These are phyloP conservation scores for Trichoderma polysporum DNA, from an alignment of 2,329 filamentous ascomycete genomes.

Conservation along the genomic window DNA sequence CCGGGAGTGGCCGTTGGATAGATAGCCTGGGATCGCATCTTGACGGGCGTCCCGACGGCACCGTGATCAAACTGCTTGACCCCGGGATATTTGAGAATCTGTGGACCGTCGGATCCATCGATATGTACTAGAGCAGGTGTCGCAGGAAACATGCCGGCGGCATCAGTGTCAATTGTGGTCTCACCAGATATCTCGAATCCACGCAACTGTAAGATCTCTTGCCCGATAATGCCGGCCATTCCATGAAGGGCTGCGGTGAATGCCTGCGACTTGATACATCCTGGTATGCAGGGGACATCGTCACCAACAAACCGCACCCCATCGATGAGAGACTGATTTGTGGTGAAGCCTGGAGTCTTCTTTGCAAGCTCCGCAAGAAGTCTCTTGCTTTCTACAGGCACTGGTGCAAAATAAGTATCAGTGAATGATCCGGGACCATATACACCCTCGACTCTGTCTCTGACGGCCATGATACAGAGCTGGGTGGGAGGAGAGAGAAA, in stretches of 20 bases:
- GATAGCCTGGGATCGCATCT: background rate
- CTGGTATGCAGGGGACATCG: constrained; percentile 34
- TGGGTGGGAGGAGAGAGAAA: background rate
- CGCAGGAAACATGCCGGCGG: constrained; percentile 40
- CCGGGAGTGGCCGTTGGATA: background rate
- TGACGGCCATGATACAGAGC: background rate
- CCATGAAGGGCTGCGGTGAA: constrained; percentile 36
- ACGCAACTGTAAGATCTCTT: background rate
- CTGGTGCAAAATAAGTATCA: constrained; percentile 30
- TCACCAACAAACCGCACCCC: constrained; percentile 35
- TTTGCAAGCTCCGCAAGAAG: constrained; percentile 34
- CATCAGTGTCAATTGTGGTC: constrained; percentile 39
- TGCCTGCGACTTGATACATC: constrained; percentile 36
- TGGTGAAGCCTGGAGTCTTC: constrained; percentile 36
- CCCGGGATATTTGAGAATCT: background rate
- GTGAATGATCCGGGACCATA: constrained; percentile 24
- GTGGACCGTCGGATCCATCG: constrained; percentile 1
- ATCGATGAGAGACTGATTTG: constrained; percentile 29
- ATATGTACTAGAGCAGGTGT: constrained; percentile 13
- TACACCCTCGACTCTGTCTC: background rate
- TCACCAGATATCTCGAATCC: background rate
- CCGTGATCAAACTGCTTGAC: background rate
- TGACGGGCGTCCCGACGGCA: background rate
- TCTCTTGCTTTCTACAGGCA: constrained; percentile 33
- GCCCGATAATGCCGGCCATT: constrained; percentile 36